Evolutionary conservation across 768 basidiomycete genomes (phyloP), one percentile per base, ranked within the genome.

Genomic region (Podaxis pistillaris): DNA sequence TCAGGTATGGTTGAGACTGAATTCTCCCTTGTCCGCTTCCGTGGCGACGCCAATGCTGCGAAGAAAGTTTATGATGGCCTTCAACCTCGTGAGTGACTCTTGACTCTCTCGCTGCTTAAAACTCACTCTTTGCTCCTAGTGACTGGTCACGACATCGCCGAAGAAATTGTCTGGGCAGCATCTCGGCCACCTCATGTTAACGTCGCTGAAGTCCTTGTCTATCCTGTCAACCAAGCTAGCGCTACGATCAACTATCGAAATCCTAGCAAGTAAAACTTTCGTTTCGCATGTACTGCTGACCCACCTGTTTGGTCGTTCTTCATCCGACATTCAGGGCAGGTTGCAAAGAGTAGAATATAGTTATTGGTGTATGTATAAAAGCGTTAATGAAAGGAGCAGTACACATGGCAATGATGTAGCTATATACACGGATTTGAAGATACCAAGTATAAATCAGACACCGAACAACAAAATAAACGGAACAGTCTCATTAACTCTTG

Each of bases 101-200:
- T 26, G 33, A 26, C 33, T 3, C n/a, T 54, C 46, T 41, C 37
- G 30, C 28, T 51, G 40, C 15, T 44, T n/a, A 17, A 36, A 36
- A 24, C 59, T 62, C 56, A 30, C 66, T 40, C 7, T 46, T 53
- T 64, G 58, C 49, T 63, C 69, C 36, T 69, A 95, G 92, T 96
- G 73, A 82, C 84, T 5, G 87, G 89, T 6, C 82, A 89, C 63
- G 95, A 98, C 70, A 90, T 98, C 51, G 97, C 97, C 1, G 97
- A 99, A 73, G 95, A 98, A 75, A 96, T 99, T 69, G 94, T 96
- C 19, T 99, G 96, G 96, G 88, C 88, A 13, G 96, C 97, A 19
- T 83, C 91, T 11, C 88, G 96, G 46, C 96, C 96, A 11, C 81
- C 91, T 44, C 96, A 96, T 70, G 93, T 98, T 50, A 95, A 98